Conservation (phyloP, 352 stramenopile species). For the Globisporangium polare region DNA sequence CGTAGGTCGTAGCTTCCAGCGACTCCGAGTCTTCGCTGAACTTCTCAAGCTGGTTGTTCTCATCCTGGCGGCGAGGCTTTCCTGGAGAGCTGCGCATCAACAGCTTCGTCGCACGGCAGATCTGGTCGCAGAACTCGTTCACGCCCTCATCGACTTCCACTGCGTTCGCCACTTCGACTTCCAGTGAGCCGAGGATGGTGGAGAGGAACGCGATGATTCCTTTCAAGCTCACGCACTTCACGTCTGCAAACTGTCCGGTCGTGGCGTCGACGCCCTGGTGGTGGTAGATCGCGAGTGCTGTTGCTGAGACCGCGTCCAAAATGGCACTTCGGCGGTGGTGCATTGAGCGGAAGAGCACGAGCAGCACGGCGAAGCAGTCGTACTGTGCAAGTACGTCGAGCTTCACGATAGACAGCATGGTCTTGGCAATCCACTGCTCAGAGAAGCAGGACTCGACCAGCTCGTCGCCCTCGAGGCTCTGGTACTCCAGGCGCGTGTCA, state of each 20-base stretch:
- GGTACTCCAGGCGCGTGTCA: slow-evolving; percentile 21
- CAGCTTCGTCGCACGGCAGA: slow-evolving; percentile 47
- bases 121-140: slow-evolving; percentile 32
- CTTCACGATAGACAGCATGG: slow-evolving; percentile 46
- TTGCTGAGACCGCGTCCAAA: slow-evolving; percentile 27
- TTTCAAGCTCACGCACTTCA: slow-evolving; percentile 53
- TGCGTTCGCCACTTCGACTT: slow-evolving; percentile 34
- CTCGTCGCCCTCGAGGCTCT: slow-evolving; percentile 23
- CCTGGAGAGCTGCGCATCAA: slow-evolving; percentile 55
- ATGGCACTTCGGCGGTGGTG: slow-evolving; percentile 28
- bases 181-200: slow-evolving; percentile 36
- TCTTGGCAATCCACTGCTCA: slow-evolving; percentile 41
- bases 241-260: slow-evolving; percentile 15
- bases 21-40: slow-evolving; percentile 59
- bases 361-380: slow-evolving; percentile 53
- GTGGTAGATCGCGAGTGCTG: slow-evolving; percentile 63
- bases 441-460: slow-evolving; percentile 42
- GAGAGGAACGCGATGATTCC: slow-evolving; percentile 52
- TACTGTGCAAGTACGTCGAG: slow-evolving; percentile 58
- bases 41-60: slow-evolving; percentile 60
- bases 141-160: slow-evolving; percentile 35
- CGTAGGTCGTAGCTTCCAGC: slow-evolving; percentile 60
- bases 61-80: slow-evolving; percentile 28
- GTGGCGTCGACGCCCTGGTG: slow-evolving; percentile 36
- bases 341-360: slow-evolving; percentile 48